Evolutionary conservation across 1,284 basidiomycete species (phyloP).

Genomic region (Leccinum subfulvum): DNA sequence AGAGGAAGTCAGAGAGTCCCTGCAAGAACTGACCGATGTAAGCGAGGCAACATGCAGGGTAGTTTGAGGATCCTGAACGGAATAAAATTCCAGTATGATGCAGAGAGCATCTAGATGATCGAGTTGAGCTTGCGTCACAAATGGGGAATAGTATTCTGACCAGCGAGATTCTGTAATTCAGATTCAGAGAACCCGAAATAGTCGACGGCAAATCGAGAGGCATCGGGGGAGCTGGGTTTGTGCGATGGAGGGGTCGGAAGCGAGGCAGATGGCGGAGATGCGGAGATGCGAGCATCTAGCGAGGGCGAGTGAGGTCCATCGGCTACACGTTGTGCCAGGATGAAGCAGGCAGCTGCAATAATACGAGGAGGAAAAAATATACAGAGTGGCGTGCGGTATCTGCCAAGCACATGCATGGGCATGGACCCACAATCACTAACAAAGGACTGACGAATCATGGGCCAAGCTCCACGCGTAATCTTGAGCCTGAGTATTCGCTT

Average conservation of each 20-base stretch:
- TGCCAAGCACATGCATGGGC: constrained; percentile 30
- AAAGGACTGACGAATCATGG: constrained; percentile 71
- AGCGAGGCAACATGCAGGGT: constrained; percentile 51
- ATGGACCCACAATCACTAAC: constrained; percentile 4
- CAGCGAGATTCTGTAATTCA: constrained; percentile 58
- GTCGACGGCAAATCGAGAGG: constrained; percentile 63
- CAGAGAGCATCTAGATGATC: constrained; percentile 52
- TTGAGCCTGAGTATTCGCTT: constrained; percentile 49
- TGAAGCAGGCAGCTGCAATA: constrained; percentile 70
- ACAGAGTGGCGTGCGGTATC: constrained; percentile 75
- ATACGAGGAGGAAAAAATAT: constrained; percentile 64
- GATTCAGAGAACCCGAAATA: constrained; percentile 60
- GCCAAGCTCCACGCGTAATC: constrained; percentile 81
- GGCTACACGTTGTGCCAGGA: constrained; percentile 66
- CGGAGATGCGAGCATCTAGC: constrained; percentile 67
- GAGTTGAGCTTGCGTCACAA: constrained; percentile 14
- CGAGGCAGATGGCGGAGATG: constrained; percentile 58
- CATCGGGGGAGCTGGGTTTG: constrained; percentile 68
- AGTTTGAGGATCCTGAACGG: constrained; percentile 52
- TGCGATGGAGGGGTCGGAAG: constrained; percentile 74
- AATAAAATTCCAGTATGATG: constrained; percentile 73
- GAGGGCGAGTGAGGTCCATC: constrained; percentile 73
- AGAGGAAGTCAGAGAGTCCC: constrained; percentile 2
- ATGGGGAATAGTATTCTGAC: constrained; percentile 37
- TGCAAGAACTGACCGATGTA: constrained; percentile 43